Evolutionary conservation across 768 basidiomycete genomes (phyloP), one percentile per base, ranked within the genome.

Genomic region (Russula sp.): DNA sequence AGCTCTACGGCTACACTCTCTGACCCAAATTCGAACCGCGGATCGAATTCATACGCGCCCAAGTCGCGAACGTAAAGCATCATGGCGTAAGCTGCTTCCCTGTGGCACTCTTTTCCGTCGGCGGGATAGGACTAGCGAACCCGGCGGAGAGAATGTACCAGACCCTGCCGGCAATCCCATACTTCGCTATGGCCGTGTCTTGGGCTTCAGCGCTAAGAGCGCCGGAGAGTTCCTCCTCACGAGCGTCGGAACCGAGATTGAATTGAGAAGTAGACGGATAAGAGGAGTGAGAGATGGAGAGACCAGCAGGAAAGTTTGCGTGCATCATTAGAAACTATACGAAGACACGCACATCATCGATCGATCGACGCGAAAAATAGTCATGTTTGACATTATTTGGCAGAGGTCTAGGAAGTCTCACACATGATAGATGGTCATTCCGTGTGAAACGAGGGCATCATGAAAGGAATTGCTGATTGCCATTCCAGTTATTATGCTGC

Each of bases 151-250:
- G 50, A 67, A 65, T 35, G 68, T 71, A 89, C 92, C 91, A 94
- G 52, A 94, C 84, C 73, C 89, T 79, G 37, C 91, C 89, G 8
- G 91, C 92, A 60, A 94, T 94, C 5, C 91, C 91, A 71, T 88
- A 92, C 67, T 76, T 76, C 16, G 77, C 73, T 58, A 94, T 94
- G 6, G 87, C 83, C 16, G 77, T 72, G 61, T 75, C 75, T 72
- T 89, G 88, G 50, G 74, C 75, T 52, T 66, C 68, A 22, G 66
- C 62, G 32, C 74, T 71, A 40, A 80, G 77, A 0, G 55, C 61
- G 44, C 40, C 8, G n/a, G 37, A 16, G 4, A 27, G 53, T 27
- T 10, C 47, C 32, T 40, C 53, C 4, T 11, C 42, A 16, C 13
- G 13, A 31, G 37, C 4, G 45, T 40, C 49, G 20, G 51, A 11